Percentiles rank a stretch among this genome's conserved stretches.
These are phyloP conservation scores for Paecilomyces dactylethromorphus DNA, from an alignment of 2,329 filamentous ascomycete species.

Conservation along the genomic window DNA sequence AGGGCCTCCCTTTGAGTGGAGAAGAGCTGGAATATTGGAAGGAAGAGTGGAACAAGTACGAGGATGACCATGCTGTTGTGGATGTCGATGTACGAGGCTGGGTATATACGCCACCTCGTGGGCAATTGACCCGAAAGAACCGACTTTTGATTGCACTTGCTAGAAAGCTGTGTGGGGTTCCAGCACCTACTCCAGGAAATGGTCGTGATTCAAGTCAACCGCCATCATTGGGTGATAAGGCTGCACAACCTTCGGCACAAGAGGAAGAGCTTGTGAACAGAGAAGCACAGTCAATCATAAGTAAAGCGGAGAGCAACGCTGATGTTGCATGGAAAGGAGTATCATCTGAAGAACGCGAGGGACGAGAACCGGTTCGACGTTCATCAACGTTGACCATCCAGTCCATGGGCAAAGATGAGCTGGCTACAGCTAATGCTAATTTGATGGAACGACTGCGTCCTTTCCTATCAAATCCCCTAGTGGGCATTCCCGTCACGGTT, in stretches of 20 bases:
- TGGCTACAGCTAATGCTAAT: conserved; percentile 74
- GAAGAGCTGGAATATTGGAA: conserved; percentile 69
- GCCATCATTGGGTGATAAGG: conserved; percentile 26
- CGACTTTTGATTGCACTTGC: conserved; percentile 80
- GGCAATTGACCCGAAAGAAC: conserved; percentile 80
- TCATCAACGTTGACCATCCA: conserved; percentile 42
- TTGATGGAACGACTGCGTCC: conserved; percentile 82
- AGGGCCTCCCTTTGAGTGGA: conserved; percentile 38
- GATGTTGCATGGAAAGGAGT: conserved; percentile 63
- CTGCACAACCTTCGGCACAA: conserved; percentile 45
- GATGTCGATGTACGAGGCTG: conserved; percentile 94
- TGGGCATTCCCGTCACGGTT: conserved; percentile 72
- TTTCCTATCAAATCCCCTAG: conserved; percentile 79
- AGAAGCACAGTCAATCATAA: conserved; percentile 72
- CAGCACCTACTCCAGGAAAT: conserved; percentile 49
- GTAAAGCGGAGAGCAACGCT: conserved; percentile 63
- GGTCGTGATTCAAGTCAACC: conserved; percentile 2
- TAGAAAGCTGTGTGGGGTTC: conserved; percentile 78
- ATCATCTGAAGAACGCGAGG: conserved; percentile 41
- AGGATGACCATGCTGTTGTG: conserved; percentile 78
- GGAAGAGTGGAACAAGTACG: conserved; percentile 69
- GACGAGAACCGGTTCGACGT: conserved; percentile 20
- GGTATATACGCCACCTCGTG: conserved; percentile 81
- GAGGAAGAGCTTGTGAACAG: conserved; percentile 63
- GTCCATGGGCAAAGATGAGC: conserved; percentile 66